These are phyloP conservation scores for Leishmania gerbilli DNA, from an alignment of 208 protist genomes.

Conservation along the genomic window DNA sequence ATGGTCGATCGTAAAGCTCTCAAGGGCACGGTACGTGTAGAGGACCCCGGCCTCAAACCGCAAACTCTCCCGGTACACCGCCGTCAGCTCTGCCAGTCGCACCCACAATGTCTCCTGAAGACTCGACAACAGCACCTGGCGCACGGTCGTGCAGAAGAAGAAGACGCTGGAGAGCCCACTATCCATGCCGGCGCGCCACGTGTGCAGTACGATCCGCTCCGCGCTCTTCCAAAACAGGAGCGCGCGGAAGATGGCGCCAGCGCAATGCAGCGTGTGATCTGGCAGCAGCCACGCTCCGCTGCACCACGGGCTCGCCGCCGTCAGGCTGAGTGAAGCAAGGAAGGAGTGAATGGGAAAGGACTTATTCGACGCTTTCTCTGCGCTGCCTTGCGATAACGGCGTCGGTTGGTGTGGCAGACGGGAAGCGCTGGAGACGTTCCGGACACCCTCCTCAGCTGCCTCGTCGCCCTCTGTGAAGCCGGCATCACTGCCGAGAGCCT, in stretches of 20 bases:
- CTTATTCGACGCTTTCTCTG: background rate
- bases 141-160: conserved; percentile 69
- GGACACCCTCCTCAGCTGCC: background rate
- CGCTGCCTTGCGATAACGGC: background rate
- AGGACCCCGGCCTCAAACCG: conserved; percentile 54
- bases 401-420: background rate
- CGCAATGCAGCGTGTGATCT: conserved; percentile 17
- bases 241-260: conserved; percentile 48
- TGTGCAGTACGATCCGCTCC: conserved; percentile 55
- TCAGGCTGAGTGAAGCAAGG: conserved; percentile 20
- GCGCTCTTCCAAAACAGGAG: conserved; percentile 79
- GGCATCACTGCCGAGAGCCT: background rate
- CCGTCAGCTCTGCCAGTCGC: conserved; percentile 37
- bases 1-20: conserved; percentile 61
- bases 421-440: background rate
- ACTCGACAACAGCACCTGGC: conserved; percentile 46
- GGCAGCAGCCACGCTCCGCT: conserved; percentile 40
- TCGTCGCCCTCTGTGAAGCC: background rate
- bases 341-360: conserved; percentile 27
- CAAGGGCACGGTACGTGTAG: conserved; percentile 54
- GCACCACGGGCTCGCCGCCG: conserved; percentile 20
- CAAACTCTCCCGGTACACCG: conserved; percentile 43
- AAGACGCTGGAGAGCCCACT: conserved; percentile 63
- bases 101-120: conserved; percentile 71
- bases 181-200: conserved; percentile 57